These are phyloP conservation scores for Eutrema yunnanense DNA, from an alignment of 345 rosid species.

Conservation along the genomic window DNA sequence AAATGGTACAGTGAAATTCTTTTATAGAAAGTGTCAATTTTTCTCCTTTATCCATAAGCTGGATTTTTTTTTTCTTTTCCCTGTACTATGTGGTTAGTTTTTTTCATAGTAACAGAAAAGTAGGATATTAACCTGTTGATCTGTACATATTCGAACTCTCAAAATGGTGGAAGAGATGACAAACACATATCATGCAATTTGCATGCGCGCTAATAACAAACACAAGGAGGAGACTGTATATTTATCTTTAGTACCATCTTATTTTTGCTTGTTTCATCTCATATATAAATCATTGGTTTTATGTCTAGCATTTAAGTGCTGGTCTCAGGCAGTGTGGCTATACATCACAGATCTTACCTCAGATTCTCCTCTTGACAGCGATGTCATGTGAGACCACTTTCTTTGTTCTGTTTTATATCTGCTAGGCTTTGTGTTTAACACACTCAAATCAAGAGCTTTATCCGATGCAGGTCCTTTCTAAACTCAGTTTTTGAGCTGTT, in stretches of 20 bases:
- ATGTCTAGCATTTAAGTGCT: conserved; percentile 85
- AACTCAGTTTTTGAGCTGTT: conserved; percentile 94
- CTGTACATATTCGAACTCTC: neutral
- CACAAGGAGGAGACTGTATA: conserved; percentile 2
- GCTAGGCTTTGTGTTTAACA: conserved; percentile 6
- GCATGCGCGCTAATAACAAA: neutral
- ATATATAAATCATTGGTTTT: conserved; percentile 11
- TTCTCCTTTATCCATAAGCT: neutral
- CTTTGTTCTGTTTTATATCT: conserved; percentile 20
- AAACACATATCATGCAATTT: conserved; percentile 4
- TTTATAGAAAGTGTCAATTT: neutral
- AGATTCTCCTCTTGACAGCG: conserved; percentile 61
- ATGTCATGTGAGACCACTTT: conserved; percentile 70
- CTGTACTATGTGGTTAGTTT: conserved; percentile 1
- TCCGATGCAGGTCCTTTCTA: conserved; percentile 69
- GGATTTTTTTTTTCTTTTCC: neutral
- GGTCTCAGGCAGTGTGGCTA: conserved; percentile 93
- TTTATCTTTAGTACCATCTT: neutral
- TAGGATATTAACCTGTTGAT: conserved; percentile 15
- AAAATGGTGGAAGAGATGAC: conserved; percentile 4
- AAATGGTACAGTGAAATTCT: conserved; percentile 50
- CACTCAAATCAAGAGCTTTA: conserved; percentile 18
- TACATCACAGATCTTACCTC: conserved; percentile 57
- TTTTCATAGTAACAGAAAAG: neutral
- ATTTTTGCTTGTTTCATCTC: conserved; percentile 9